Conservation (phyloP, 108 stramenopile species). For the Cafeteria roenbergensis region DNA sequence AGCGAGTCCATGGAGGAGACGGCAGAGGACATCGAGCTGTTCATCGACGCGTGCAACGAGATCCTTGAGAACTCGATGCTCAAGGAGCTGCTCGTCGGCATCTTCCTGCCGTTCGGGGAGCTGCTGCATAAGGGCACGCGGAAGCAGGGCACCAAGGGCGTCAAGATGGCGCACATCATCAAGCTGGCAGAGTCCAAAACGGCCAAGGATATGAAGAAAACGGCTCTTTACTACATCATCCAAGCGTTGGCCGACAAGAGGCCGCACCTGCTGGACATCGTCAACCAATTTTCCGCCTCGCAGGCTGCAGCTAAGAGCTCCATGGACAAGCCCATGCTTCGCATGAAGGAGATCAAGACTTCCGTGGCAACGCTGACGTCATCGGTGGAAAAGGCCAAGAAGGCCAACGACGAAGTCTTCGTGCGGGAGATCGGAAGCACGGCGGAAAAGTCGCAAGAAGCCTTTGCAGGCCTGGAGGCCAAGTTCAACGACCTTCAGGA, state of each 20-base stretch:
- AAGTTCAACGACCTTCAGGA: background rate
- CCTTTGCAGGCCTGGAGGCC: background rate
- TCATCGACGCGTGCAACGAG: background rate
- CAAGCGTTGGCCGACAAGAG: background rate
- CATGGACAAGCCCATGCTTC: background rate
- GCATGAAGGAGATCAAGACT: background rate
- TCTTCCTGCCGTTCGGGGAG: background rate
- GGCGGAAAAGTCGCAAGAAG: background rate
- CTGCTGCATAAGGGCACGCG: background rate
- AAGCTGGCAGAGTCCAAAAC: slow-evolving; percentile 1
- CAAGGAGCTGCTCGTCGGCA: background rate
- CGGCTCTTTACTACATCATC: background rate
- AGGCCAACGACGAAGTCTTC: background rate
- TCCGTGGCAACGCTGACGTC: background rate
- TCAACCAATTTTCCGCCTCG: background rate
- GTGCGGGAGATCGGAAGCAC: background rate
- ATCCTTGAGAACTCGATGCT: background rate
- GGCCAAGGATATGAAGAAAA: background rate
- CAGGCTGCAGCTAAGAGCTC: background rate
- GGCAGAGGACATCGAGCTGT: background rate
- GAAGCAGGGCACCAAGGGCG: background rate
- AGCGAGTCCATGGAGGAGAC: background rate
- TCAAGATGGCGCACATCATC: background rate
- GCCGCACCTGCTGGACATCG: background rate
- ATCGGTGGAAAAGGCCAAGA: background rate